Conservation (phyloP, 2,329 filamentous ascomycete species). For the Fonsecaea multimorphosa region DNA sequence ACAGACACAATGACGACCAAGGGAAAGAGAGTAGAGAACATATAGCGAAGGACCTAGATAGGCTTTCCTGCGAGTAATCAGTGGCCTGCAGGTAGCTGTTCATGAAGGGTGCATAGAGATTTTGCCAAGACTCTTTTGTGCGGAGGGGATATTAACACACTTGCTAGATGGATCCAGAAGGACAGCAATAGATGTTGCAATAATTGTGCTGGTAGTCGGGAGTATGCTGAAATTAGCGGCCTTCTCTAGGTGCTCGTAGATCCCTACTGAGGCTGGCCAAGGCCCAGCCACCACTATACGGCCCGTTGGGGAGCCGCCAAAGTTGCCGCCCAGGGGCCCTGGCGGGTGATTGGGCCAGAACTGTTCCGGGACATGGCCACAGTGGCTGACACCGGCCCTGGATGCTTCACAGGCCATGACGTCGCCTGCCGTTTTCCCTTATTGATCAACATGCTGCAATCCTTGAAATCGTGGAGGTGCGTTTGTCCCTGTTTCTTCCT, state of each 20-base stretch:
- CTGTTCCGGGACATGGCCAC: constrained; percentile 14
- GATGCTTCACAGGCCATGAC: constrained; percentile 2
- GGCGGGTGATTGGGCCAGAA: constrained; percentile 7
- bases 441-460: background rate
- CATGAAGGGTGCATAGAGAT: background rate
- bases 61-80: background rate
- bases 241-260: background rate
- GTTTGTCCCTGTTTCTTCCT: background rate
- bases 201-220: too few relatives aligned
- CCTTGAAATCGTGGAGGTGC: background rate
- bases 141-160: background rate
- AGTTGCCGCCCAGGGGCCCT: background rate
- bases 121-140: background rate
- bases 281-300: background rate
- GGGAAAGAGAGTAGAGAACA: background rate
- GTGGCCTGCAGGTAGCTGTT: background rate
- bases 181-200: background rate
- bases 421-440: constrained; percentile 6
- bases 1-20: background rate
- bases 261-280: background rate
- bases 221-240: background rate
- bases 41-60: background rate
- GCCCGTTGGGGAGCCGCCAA: background rate
- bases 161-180: background rate
- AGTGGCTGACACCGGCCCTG: background rate